phyloP scores from a whole-genome alignment of 2,329 filamentous ascomycete genomes.

The Neofusicoccum umdonicola region DNA sequence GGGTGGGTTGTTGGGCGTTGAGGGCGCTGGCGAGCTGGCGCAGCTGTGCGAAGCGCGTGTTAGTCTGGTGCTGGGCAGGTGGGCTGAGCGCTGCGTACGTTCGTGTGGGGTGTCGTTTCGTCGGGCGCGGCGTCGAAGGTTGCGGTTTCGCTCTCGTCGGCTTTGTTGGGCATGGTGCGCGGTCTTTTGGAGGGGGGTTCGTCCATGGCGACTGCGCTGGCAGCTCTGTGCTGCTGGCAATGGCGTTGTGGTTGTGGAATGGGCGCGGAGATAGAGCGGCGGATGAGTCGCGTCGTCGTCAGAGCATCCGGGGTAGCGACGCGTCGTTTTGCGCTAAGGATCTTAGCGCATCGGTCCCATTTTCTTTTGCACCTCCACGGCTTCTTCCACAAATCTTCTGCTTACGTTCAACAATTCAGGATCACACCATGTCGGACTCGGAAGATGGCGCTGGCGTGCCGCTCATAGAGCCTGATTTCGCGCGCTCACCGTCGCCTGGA shows the following conservation, averaged over 20 bases:
- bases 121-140: slow-evolving; percentile 11
- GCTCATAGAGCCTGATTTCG: slow-evolving; percentile 41
- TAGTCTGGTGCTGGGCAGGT: neutral
- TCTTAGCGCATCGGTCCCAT: neutral
- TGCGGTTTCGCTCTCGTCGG: slow-evolving; percentile 18
- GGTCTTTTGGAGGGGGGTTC: slow-evolving; percentile 37
- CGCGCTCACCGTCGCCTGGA: slow-evolving; percentile 28
- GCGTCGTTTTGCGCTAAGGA: neutral
- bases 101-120: slow-evolving; percentile 23
- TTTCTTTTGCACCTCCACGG: neutral
- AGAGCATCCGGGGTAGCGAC: neutral
- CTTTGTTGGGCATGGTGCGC: slow-evolving; percentile 28
- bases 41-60: slow-evolving; percentile 22
- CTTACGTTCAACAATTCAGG: slow-evolving; percentile 1
- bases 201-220: slow-evolving; percentile 26
- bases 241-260: neutral
- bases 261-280: too few relatives aligned
- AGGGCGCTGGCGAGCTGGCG: slow-evolving; percentile 30
- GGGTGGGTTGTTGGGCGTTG: slow-evolving; percentile 28
- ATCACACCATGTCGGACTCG: slow-evolving; percentile 44
- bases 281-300: neutral
- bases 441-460: slow-evolving; percentile 44
- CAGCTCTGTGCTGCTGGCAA: neutral
- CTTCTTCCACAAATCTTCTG: slow-evolving; percentile 21
- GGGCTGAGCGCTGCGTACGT: slow-evolving; percentile 20